Evolutionary conservation across 2,329 filamentous ascomycete species (phyloP), one percentile per base, ranked within the genome.

Genomic region (Nemania sp.): DNA sequence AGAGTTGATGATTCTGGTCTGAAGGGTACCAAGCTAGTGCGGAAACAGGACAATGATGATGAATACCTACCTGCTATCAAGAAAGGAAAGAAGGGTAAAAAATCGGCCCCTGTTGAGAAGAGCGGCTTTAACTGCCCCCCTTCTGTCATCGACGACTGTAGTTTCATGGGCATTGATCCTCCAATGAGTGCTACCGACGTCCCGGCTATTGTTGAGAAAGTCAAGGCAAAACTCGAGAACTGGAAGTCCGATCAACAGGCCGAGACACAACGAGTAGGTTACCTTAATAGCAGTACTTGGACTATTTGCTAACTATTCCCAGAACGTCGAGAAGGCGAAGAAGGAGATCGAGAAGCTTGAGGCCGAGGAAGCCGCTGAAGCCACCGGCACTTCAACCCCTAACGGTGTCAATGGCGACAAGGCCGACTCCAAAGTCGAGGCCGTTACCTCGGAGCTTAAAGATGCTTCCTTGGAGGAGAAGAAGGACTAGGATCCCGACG

Each of bases 311-410:
- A 77, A 83, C 68, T 7, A 32, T 45, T 27, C 47, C 29, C 77
- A 98, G 96, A 99, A 99, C 86, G 91, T 98, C 69, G 93, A 93
- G 72, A 97, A 98, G 83, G 96, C 96, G 69, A 92, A 97, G 86
- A 95, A 95, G 82, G 94, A 98, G 81, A 97, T 99, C 71, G 93
- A 94, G 79, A 90, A 90, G 74, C 88, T 98, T 64, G 95, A 98
- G 79, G 89, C 90, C 64, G 85, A 87, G 72, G 87, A 88, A 76
- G 81, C 83, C 62, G 83, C 81, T 69, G 85, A 85, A 71, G 81
- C 82, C 70, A 82, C 80, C 70, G 82, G 79, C 73, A 76, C 82
- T n/a, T 74, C 79, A n/a, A 82, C 78, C 43, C 78, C 80, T 73
- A 85, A 82, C 74, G 81, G 79, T 72, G 76, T 73, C 73, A 84